Evolutionary conservation across 192 early-diverging fungal genomes (phyloP), one percentile per base, ranked within the genome.

Genomic region (Rhizoclosmatium sp.): DNA sequence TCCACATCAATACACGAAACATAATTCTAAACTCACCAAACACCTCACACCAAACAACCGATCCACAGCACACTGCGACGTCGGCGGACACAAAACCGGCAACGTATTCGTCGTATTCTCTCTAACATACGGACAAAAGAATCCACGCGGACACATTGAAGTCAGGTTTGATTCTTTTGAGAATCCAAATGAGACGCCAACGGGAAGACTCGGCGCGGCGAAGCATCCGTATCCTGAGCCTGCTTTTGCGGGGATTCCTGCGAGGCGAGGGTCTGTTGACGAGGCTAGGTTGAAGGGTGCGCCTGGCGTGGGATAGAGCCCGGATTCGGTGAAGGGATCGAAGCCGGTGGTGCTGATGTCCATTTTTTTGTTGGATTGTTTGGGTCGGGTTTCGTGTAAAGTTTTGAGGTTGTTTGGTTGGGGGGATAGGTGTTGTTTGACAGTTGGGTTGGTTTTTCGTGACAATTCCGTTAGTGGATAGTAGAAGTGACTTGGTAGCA

Each of bases 31-130:
- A 44, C 75, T 40, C 47, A 76, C 75, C 45, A 51, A 66, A 40
- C 75, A 76, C 9, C 75, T 61, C 12, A 48, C 64, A 51, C 75
- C 75, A 5, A 76, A 45, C 72, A 85, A 23, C 14, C 83, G 59
- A 23, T 56, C 23, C 14, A 76, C 58, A 46, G 45, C 69, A 54
- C 83, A 85, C 23, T 45, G n/a, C 4, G 81, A 56, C 47, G 62
- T 60, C 23, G 83, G 62, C n/a, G 83, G 83, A 73, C 83, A 85
- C 1, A 59, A 47, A 39, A 70, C 69, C 3, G 83, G 83, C 23
- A 23, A 71, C 1, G 83, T 82, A 40, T 69, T 51, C 23, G 73
- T n/a, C 39, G 64, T 62, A 19, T 10, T 46, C 14, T 19, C n/a
- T 65, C 47, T 49, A 21, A 75, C 71, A 60, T 72, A 77, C 10